These are phyloP conservation scores for Erysiphe pulchra DNA, from an alignment of 2,329 filamentous ascomycete genomes.

Conservation along the genomic window DNA sequence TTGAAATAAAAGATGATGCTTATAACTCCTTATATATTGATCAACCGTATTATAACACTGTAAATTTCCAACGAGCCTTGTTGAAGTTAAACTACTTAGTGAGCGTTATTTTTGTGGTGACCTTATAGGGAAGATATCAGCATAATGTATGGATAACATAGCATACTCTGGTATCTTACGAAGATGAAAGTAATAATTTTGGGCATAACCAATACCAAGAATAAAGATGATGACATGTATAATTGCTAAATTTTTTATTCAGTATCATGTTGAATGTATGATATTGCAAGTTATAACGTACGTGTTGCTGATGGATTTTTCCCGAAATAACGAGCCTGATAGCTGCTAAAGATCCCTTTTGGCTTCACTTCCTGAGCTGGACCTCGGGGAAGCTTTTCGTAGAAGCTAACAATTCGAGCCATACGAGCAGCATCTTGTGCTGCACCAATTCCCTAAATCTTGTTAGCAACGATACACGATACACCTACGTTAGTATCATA, in stretches of 20 bases:
- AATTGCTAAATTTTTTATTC: constrained; percentile 34
- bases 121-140: constrained; percentile 27
- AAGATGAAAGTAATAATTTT: constrained; percentile 99
- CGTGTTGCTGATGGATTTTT: constrained; percentile 74
- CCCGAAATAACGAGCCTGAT: constrained; percentile 83
- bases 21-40: too few relatives aligned
- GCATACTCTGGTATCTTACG: constrained; percentile 33
- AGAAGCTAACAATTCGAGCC: constrained; percentile 95
- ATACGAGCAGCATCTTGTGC: constrained; percentile 91
- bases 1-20: too few relatives aligned
- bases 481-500: not conserved
- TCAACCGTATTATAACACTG: too few relatives aligned
- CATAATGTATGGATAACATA: not conserved
- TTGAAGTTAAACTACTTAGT: constrained; percentile 28
- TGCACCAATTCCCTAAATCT: constrained; percentile 63
- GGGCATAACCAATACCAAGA: constrained; percentile 65
- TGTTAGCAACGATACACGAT: constrained; percentile 15
- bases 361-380: constrained; percentile 61
- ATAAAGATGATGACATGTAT: constrained; percentile 63
- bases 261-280: constrained; percentile 1
- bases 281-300: constrained; percentile 26
- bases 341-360: constrained; percentile 63
- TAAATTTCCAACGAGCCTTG: too few relatives aligned
- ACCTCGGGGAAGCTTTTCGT: constrained; percentile 92
- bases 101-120: constrained; percentile 99